A percentile compares a stretch with the other conserved stretches of the same genome.
Conservation (phyloP, 768 basidiomycete species). For the Pulveroboletus sp. region DNA sequence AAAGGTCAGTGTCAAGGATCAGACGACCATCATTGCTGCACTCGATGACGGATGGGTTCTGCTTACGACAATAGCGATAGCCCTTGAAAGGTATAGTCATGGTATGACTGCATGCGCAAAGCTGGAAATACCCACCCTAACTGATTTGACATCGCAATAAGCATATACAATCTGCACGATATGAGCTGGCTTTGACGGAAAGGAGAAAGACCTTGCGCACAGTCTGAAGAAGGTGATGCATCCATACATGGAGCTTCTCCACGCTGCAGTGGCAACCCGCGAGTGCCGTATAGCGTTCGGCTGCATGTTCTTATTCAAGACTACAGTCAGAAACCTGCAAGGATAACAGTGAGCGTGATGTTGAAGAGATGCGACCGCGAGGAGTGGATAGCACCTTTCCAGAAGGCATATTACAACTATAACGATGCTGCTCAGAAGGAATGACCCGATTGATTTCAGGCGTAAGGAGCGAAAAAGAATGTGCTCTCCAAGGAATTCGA, state of each 20-base stretch:
- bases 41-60: neutral
- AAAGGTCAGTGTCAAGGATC: neutral
- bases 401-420: conserved; percentile 45
- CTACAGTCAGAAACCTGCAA: conserved; percentile 47
- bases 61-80: conserved; percentile 25
- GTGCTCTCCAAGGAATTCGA: conserved; percentile 42
- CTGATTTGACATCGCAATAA: conserved; percentile 68
- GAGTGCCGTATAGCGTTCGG: conserved; percentile 42
- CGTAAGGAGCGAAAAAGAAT: conserved; percentile 39
- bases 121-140: conserved; percentile 47
- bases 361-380: neutral
- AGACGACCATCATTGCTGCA: neutral
- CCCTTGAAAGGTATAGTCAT: conserved; percentile 16
- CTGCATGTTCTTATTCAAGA: conserved; percentile 45
- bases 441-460: conserved; percentile 47
- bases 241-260: conserved; percentile 55
- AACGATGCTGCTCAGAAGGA: conserved; percentile 44
- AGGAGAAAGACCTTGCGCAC: conserved; percentile 37
- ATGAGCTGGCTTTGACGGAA: conserved; percentile 1
- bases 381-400: conserved; percentile 47
- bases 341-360: neutral
- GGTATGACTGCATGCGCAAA: neutral
- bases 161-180: conserved; percentile 58
- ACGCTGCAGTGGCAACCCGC: conserved; percentile 44
- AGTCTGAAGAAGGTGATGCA: conserved; percentile 55